A percentile compares a stretch with the other conserved stretches of the same genome.
Evolutionary conservation across 345 rosid genomes (phyloP).

Genomic region (Nasturtium officinale): DNA sequence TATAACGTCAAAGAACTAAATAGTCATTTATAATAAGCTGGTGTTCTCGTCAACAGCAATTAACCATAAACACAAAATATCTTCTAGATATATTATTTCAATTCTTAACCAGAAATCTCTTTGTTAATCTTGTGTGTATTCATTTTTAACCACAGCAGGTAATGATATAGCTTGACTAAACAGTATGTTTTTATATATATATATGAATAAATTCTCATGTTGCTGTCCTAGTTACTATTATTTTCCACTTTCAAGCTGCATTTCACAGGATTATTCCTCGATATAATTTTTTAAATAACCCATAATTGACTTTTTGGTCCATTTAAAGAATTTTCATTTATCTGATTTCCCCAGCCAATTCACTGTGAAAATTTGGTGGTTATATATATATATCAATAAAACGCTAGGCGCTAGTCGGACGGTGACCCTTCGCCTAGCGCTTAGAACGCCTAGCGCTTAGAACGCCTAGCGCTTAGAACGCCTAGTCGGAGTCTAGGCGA

Average conservation of each 20-base stretch:
- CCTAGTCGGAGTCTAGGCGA: too few species aligned
- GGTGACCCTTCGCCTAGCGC: too few species aligned
- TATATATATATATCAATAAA: too few species aligned
- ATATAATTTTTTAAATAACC: not conserved
- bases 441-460: too few species aligned
- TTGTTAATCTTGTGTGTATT: not conserved
- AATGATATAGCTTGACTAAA: not conserved
- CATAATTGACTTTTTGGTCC: not conserved
- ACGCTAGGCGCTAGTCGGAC: too few species aligned
- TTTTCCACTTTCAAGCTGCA: slow-evolving; percentile 7
- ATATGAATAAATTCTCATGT: not conserved
- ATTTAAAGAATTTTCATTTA: slow-evolving; percentile 1
- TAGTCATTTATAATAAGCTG: not conserved
- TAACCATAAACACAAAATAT: too few species aligned
- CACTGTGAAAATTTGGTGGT: slow-evolving; percentile 1
- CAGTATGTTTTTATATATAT: not conserved
- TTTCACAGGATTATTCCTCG: slow-evolving; percentile 24
- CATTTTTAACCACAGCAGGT: not conserved
- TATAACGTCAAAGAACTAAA: not conserved
- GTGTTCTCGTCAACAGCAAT: not conserved
- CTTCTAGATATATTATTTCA: not conserved
- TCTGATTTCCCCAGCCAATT: not conserved
- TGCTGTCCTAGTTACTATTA: slow-evolving; percentile 13
- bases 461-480: too few species aligned
- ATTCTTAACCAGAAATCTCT: not conserved